phyloP scores from a whole-genome alignment of 116 monocot genomes.

The Posidonia oceanica region DNA sequence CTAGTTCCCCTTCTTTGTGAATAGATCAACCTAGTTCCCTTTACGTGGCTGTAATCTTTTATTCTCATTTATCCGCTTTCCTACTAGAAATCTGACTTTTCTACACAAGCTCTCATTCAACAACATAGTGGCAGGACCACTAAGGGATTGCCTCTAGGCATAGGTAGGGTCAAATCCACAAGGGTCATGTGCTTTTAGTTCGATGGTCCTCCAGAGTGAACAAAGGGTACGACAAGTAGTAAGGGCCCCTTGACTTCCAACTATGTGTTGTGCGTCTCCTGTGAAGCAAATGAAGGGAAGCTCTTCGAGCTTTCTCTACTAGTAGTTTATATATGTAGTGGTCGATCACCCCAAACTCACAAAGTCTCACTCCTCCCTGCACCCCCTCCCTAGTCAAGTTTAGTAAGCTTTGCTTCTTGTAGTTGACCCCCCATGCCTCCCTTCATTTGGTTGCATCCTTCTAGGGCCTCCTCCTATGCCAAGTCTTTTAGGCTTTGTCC shows the following conservation, averaged over 20 bases:
- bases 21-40: too few species aligned
- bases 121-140: too few species aligned
- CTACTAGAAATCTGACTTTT: too few species aligned
- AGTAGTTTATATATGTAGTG: constrained; percentile 8
- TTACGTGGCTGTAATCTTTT: too few species aligned
- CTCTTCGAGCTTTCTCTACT: constrained; percentile 5
- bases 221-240: constrained; percentile 20
- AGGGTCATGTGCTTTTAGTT: constrained; percentile 19
- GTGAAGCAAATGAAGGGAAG: constrained; percentile 6
- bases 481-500: constrained; percentile 6
- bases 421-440: too few species aligned
- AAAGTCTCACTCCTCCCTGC: neutral
- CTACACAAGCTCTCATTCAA: too few species aligned
- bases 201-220: constrained; percentile 14
- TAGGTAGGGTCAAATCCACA: too few species aligned
- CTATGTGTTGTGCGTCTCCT: constrained; percentile 13
- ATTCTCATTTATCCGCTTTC: too few species aligned
- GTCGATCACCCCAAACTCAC: neutral
- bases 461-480: neutral
- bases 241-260: constrained; percentile 16
- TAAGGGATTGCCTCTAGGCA: too few species aligned
- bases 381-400: too few species aligned
- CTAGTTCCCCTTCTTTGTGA: too few species aligned
- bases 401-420: too few species aligned
- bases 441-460: constrained; percentile 2